Base-by-base conservation (phyloP, 2,329 filamentous ascomycete species). In the Pseudopithomyces chartarum region DNA sequence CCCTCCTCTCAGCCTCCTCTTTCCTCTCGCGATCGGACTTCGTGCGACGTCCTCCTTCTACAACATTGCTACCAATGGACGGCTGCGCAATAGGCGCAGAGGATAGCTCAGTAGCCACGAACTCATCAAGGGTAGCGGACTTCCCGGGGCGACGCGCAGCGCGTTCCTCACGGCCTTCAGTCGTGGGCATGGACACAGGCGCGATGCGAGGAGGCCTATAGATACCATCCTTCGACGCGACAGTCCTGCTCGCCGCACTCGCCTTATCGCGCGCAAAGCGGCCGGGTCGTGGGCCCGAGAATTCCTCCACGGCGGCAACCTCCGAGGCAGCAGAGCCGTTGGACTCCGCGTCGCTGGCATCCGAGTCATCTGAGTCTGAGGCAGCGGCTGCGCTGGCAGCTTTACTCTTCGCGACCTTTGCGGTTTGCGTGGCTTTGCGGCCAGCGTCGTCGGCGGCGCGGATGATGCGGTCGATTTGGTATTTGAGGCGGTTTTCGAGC, bases 401-500 rank as follows among this genome's bases (percentile, higher is more conserved):
- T 54, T 66, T 66, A 51, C 50, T 55, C 20, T 51, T 62, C 4
- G 47, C 36, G 42, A 64, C 67, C 20, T 59, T 57, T 12, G 54
- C 39, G 5, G 52, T 57, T 42, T 77, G 76, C 39, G 57, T 69
- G 50, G 59, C 69, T 46, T 67, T 66, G 22, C 72, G 62, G 15
- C 63, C 60, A 26, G 86, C 84, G 64, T 94, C 89, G 59, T 96
- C 90, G 34, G 92, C 92, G 0, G 92, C 91, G 61, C 92, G 90
- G 19, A 99, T 82, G 23, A 97, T 92, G 72, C 96, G 95, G 76
- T 98, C 94, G 68, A 99, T 92, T 73, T 97, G 93, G 77, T 97
- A 99, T 64, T 92, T 94, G 59, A 99, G 79, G 67, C 93, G 90
- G 64, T 90, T 89, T 77, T 99, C 96, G 15, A 98, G 79, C 0